Evolutionary conservation across 306 rosid species (phyloP).

Genomic region (Castanopsis chinensis): DNA sequence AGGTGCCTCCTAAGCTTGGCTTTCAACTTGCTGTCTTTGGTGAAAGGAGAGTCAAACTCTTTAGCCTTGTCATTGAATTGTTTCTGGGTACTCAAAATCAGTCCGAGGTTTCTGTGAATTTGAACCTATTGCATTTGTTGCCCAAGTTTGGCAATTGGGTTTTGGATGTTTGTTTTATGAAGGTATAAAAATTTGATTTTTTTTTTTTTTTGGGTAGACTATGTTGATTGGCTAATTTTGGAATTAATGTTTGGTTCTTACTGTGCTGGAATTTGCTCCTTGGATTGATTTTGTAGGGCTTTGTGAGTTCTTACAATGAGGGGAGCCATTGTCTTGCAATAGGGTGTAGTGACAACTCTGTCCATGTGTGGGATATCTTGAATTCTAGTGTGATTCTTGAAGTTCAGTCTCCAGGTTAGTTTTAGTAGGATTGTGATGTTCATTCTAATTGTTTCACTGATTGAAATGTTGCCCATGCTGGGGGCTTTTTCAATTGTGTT

Average conservation of each 20-base stretch:
- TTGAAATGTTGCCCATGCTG: neutral
- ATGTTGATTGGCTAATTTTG: neutral
- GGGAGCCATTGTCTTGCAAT: slow-evolving; percentile 51
- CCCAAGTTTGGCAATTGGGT: slow-evolving; percentile 81
- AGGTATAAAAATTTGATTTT: slow-evolving; percentile 36
- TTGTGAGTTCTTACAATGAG: slow-evolving; percentile 32
- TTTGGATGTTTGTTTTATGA: slow-evolving; percentile 77
- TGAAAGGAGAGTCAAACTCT: slow-evolving; percentile 71
- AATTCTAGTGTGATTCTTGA: slow-evolving; percentile 48
- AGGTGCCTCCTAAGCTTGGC: slow-evolving; percentile 10
- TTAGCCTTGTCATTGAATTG: slow-evolving; percentile 35
- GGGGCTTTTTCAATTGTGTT: no score
- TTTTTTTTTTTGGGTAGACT: neutral
- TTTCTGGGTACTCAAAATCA: slow-evolving; percentile 12
- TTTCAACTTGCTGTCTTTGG: slow-evolving; percentile 61
- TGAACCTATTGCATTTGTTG: slow-evolving; percentile 44
- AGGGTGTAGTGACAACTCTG: slow-evolving; percentile 87
- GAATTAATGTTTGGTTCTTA: slow-evolving; percentile 14
- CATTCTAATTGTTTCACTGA: neutral
- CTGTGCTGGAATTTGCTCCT: neutral
- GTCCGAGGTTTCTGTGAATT: slow-evolving; percentile 19
- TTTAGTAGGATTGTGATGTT: slow-evolving; percentile 4
- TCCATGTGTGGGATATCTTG: slow-evolving; percentile 72
- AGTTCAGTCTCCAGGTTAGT: slow-evolving; percentile 86
- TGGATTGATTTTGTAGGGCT: slow-evolving; percentile 38